Evolutionary conservation across 768 basidiomycete genomes (phyloP).

Genomic region (Termitomyces sp.): DNA sequence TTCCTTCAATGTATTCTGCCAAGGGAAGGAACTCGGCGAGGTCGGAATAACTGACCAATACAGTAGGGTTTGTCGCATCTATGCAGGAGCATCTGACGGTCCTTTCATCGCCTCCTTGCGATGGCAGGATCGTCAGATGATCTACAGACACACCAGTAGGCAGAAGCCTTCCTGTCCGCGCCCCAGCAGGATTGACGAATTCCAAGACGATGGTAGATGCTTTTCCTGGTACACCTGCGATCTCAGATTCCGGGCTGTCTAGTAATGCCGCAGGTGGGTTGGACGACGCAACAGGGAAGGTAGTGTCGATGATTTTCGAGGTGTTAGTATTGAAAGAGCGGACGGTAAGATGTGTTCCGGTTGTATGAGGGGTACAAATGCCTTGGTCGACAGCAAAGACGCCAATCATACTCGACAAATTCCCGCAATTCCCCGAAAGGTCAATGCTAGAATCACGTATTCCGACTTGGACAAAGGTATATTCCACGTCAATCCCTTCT

Average conservation of each 20-base stretch:
- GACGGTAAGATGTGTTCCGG: constrained; percentile 34
- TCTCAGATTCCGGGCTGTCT: constrained; percentile 41
- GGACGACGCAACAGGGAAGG: constrained; percentile 47
- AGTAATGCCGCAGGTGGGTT: constrained; percentile 30
- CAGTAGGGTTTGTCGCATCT: constrained; percentile 72
- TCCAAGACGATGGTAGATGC: constrained; percentile 63
- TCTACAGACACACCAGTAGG: constrained; percentile 53
- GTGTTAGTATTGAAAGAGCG: constrained; percentile 72
- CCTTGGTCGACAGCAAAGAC: constrained; percentile 68
- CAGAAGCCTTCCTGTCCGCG: constrained; percentile 65
- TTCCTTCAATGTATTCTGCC: constrained; percentile 28
- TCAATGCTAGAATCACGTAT: constrained; percentile 57
- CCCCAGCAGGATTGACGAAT: constrained; percentile 61
- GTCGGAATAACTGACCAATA: constrained; percentile 48
- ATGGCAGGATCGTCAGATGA: constrained; percentile 26
- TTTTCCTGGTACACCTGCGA: constrained; percentile 66
- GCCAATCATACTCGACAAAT: constrained; percentile 68
- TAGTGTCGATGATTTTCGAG: constrained; percentile 59
- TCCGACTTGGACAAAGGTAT: constrained; percentile 64
- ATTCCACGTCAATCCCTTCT: constrained; percentile 53
- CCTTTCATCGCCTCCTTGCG: constrained; percentile 9
- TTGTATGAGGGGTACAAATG: constrained; percentile 30
- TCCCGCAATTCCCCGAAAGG: constrained; percentile 72
- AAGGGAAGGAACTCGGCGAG: constrained; percentile 34
- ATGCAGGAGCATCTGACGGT: constrained; percentile 45